Conservation (phyloP, 345 rosid species). For the Populus tremula region DNA sequence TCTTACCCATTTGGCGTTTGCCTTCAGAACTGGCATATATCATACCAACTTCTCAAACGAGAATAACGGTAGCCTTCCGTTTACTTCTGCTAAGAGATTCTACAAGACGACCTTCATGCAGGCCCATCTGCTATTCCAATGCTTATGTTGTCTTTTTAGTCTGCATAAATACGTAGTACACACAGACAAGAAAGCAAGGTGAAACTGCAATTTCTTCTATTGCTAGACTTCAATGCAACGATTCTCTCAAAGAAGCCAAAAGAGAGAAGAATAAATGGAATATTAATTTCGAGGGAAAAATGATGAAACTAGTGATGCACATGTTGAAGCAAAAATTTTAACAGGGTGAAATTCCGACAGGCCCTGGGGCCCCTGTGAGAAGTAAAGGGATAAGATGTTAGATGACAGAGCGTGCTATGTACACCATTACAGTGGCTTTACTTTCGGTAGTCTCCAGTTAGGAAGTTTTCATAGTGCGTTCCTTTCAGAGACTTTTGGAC, state of each 20-base stretch:
- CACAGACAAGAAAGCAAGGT: not conserved
- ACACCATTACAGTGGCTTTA: slow-evolving; percentile 33
- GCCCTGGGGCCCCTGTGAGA: slow-evolving; percentile 33
- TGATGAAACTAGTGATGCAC: slow-evolving; percentile 9
- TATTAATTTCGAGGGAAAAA: slow-evolving; percentile 13
- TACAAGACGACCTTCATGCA: not conserved
- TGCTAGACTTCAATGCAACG: slow-evolving; percentile 22
- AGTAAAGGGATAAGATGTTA: slow-evolving; percentile 6
- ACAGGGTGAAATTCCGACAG: slow-evolving; percentile 31
- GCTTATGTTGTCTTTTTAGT: not conserved
- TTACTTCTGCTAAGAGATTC: not conserved
- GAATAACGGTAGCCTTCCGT: not conserved
- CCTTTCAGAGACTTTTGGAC: slow-evolving; percentile 63
- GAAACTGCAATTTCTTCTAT: slow-evolving; percentile 17
- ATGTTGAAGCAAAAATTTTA: slow-evolving; percentile 39
- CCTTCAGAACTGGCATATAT: not conserved
- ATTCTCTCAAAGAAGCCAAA: not conserved
- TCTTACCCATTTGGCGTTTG: not conserved
- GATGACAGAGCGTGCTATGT: slow-evolving; percentile 16
- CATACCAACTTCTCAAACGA: not conserved
- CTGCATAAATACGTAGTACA: not conserved
- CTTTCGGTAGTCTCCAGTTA: slow-evolving; percentile 51
- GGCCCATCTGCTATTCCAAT: too few species aligned
- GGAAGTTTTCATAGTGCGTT: slow-evolving; percentile 54
- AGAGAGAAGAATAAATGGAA: slow-evolving; percentile 47